Percentiles rank a stretch among this genome's conserved stretches.
phyloP scores from a whole-genome alignment of 2,329 filamentous ascomycete species.

The Aspergillus transmontanensis region DNA sequence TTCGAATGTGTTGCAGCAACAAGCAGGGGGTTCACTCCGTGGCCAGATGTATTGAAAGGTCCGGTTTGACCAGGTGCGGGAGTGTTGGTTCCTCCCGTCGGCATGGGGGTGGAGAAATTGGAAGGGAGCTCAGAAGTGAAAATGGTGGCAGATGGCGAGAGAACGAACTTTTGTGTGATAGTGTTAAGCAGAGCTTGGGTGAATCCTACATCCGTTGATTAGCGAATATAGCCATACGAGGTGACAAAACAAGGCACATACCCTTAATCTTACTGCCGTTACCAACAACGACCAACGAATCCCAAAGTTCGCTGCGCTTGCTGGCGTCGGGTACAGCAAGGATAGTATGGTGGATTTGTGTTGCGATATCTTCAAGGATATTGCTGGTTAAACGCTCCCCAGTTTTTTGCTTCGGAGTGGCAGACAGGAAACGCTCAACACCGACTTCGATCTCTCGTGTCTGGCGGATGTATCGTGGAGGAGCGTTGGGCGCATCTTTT shows the following conservation, averaged over 20 bases:
- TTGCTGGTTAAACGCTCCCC: conserved; percentile 52
- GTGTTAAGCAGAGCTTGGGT: conserved; percentile 84
- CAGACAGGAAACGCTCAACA: conserved; percentile 61
- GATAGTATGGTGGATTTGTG: conserved; percentile 80
- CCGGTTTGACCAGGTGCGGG: conserved; percentile 55
- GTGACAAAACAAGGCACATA: conserved; percentile 28
- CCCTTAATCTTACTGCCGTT: conserved; percentile 73
- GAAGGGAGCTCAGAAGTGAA: conserved; percentile 97
- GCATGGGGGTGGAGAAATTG: conserved; percentile 85
- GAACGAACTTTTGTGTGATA: conserved; percentile 78
- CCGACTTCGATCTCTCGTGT: conserved; percentile 63
- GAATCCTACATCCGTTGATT: conserved; percentile 60
- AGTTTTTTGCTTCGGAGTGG: conserved; percentile 44
- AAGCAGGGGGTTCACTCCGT: conserved; percentile 83
- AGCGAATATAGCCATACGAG: background rate
- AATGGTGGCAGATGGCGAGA: conserved; percentile 92
- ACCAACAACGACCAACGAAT: conserved; percentile 86
- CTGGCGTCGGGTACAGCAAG: conserved; percentile 81
- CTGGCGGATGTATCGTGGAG: conserved; percentile 56
- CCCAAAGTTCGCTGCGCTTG: conserved; percentile 86
- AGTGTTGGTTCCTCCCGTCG: conserved; percentile 89
- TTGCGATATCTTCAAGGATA: conserved; percentile 81
- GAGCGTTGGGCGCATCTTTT: conserved; percentile 51
- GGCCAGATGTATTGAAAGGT: conserved; percentile 58
- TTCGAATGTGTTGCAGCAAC: conserved; percentile 74